These are phyloP conservation scores for Gigaspora rosea DNA, from an alignment of 192 early-diverging fungal species.

Conservation along the genomic window DNA sequence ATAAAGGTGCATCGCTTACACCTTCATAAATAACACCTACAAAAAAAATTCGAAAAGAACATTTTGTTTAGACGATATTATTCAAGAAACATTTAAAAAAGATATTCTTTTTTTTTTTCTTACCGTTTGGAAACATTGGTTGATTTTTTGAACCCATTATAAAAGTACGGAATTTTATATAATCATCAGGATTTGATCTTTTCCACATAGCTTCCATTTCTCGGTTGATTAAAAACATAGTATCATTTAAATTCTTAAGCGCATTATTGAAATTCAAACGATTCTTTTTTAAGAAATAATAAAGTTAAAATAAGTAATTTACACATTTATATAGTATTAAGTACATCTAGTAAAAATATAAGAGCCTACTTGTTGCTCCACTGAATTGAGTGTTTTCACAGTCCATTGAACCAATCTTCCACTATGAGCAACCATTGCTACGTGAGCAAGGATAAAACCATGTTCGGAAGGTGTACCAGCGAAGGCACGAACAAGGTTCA, in stretches of 20 bases:
- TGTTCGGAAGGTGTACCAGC: constrained; percentile 73
- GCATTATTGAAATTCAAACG: constrained; percentile 66
- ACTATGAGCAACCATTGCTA: constrained; percentile 83
- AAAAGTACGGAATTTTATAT: constrained; percentile 88
- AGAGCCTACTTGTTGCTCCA: constrained; percentile 26
- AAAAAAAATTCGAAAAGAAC: background rate
- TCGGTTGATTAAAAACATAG: constrained; percentile 69
- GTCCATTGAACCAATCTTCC: constrained; percentile 67
- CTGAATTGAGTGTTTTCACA: constrained; percentile 60
- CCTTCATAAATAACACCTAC: constrained; percentile 80
- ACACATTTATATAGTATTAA: background rate
- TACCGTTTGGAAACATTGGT: constrained; percentile 84
- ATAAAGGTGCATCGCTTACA: constrained; percentile 53
- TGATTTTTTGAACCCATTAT: constrained; percentile 89
- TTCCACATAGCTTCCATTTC: constrained; percentile 84
- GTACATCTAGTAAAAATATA: background rate
- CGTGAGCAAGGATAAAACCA: constrained; percentile 85
- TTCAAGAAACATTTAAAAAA: background rate
- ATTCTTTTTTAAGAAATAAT: constrained; percentile 33
- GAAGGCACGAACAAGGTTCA: constrained; percentile 78
- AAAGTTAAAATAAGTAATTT: background rate
- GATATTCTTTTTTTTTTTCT: background rate
- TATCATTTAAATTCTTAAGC: constrained; percentile 55
- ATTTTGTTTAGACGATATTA: background rate
- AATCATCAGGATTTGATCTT: constrained; percentile 66